phyloP scores from a whole-genome alignment of 106 monocot genomes.

The Posidonia australis region DNA sequence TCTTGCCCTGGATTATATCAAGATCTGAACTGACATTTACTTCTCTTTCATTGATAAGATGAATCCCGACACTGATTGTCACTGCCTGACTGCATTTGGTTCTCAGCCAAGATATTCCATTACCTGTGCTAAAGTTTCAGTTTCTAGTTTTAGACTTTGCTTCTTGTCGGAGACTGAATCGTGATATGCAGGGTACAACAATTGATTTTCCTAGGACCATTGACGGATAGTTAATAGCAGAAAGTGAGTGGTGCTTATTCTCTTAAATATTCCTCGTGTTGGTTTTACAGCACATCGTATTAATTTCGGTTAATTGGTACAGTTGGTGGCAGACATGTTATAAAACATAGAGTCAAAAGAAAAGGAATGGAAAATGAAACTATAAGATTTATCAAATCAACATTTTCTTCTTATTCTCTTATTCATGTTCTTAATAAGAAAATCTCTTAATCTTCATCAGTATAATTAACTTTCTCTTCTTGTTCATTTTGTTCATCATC shows the following conservation, averaged over 20 bases:
- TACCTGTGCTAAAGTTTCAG: conserved; percentile 30
- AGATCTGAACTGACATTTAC: conserved; percentile 7
- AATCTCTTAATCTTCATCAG: too few species aligned
- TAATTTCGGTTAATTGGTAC: conserved; percentile 6
- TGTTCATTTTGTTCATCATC: too few species aligned
- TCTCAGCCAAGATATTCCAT: conserved; percentile 75
- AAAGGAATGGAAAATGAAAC: too few species aligned
- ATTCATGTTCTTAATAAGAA: too few species aligned
- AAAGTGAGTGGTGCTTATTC: conserved; percentile 50
- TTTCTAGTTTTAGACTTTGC: not conserved
- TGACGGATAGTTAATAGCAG: conserved; percentile 86
- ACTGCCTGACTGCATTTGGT: conserved; percentile 68
- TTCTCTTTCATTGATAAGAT: conserved; percentile 36
- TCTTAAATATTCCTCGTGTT: not conserved
- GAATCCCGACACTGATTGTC: conserved; percentile 80
- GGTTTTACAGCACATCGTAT: too few species aligned
- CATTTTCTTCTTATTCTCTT: too few species aligned
- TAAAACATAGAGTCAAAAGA: too few species aligned
- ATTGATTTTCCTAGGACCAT: conserved; percentile 80
- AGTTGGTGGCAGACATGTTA: conserved; percentile 79
- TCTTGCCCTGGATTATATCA: not conserved
- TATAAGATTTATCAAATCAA: too few species aligned
- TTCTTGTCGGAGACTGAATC: not conserved
- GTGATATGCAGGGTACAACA: conserved; percentile 67
- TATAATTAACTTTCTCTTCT: too few species aligned